Evolutionary conservation across 805 yeast genomes (phyloP), one percentile per base, ranked within the genome.

Genomic region (Hanseniaspora jakobsenii): DNA sequence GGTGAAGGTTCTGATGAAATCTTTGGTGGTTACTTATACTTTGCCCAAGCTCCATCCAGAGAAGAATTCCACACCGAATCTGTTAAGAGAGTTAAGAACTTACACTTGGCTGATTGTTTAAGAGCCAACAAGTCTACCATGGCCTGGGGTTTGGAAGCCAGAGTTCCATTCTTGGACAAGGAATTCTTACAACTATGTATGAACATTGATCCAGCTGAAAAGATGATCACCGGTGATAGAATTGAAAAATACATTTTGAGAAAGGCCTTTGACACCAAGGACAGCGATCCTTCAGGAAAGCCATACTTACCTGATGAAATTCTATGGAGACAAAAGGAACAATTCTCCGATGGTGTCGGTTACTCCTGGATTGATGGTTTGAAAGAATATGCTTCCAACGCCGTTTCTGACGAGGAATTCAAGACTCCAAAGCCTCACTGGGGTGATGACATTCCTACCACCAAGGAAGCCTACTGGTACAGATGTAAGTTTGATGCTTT

Each of bases 141-240:
- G 95, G 97, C 99, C 35, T 91, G 99, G 99, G 99, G 99, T 65
- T 75, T 91, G 52, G 99, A 91, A 70, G 98, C 98, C 50, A 82
- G 99, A 69, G 98, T 91, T 54, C 99, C 99, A 54, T 91, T 91
- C 82, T 75, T 91, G 68, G 99, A 91, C 69, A 83, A 78, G 69
- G 73, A 78, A 62, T 91, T 91, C 75, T 70, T 91, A 65, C 84
- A 89, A 58, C 75, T 83, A 36, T 77, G 93, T 65, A 81, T 91
- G 95, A 81, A 81, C 81, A 82, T 91, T 60, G 81, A 81, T 66
- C 97, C 99, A 52, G 72, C 72, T 52, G 96, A 91, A 58, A 91
- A 91, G 71, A 59, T 89, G 65, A 89, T 89, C 62, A 59, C 64
- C n/a, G 73, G 72, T 48, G 94, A 84, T 40, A 73, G 69, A 55